phyloP scores from a whole-genome alignment of 148 eudicot genomes.

The Agrostemma githago region DNA sequence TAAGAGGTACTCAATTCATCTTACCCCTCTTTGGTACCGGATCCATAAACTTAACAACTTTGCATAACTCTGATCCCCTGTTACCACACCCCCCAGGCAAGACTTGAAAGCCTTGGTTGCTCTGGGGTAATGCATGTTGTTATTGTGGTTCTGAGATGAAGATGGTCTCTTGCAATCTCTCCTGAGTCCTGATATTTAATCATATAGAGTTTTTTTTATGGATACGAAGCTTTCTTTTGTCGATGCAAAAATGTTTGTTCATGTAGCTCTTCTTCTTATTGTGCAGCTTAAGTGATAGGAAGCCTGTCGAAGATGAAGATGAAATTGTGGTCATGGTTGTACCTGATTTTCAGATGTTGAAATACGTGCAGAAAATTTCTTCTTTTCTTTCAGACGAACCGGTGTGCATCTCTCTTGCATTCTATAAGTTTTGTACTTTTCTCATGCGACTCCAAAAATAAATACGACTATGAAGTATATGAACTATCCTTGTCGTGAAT shows the following conservation, averaged over 20 bases:
- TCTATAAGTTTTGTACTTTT: background rate
- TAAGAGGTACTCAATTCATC: no score
- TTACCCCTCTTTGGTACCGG: no score
- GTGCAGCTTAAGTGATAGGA: slow-evolving; percentile 88
- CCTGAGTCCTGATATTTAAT: slow-evolving; percentile 1
- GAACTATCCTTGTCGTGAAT: no score
- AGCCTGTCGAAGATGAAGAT: slow-evolving; percentile 81
- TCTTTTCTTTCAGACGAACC: slow-evolving; percentile 86
- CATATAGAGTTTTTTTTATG: background rate
- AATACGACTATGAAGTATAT: no score
- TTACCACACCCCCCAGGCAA: background rate
- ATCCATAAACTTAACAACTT: no score
- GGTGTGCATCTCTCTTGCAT: slow-evolving; percentile 47
- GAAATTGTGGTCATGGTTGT: slow-evolving; percentile 95
- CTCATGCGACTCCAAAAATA: background rate
- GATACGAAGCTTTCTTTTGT: background rate
- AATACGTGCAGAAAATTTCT: slow-evolving; percentile 73
- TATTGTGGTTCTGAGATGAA: background rate
- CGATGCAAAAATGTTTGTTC: background rate
- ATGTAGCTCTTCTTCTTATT: slow-evolving; percentile 6
- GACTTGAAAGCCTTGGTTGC: background rate
- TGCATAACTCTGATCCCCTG: background rate
- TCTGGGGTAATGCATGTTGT: background rate
- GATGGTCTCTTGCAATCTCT: background rate
- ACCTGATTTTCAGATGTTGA: slow-evolving; percentile 96